Evolutionary conservation across 345 rosid genomes (phyloP).

Genomic region (Syzygium grande): DNA sequence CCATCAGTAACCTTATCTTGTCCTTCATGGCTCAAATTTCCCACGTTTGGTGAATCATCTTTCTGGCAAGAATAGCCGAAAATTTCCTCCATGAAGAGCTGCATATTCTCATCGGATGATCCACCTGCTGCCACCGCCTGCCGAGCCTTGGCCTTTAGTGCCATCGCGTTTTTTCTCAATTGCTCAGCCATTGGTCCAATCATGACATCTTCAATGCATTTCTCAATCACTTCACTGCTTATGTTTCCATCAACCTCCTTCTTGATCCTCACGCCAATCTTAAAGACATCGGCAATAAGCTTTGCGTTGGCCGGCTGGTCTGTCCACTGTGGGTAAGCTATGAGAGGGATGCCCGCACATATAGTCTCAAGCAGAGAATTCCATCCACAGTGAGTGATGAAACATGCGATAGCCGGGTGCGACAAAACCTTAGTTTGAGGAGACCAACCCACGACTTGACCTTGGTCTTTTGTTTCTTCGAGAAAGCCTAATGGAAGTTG

Average conservation of each 20-base stretch:
- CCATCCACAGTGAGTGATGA: conserved; percentile 54
- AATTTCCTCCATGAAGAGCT: conserved; percentile 52
- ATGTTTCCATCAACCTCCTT: conserved; percentile 9
- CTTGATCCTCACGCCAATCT: conserved; percentile 26
- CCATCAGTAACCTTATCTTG: no score
- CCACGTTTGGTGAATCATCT: no score
- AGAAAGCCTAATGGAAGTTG: conserved; percentile 17
- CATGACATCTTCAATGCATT: conserved; percentile 21
- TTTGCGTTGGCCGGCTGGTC: conserved; percentile 51
- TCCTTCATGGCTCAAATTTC: no score
- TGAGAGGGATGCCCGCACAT: conserved; percentile 29
- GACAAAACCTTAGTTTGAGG: conserved; percentile 33
- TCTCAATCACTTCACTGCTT: conserved; percentile 18
- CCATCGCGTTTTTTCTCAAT: conserved; percentile 44
- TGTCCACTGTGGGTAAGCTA: conserved; percentile 37
- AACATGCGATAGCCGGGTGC: conserved; percentile 29
- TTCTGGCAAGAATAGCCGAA: background rate
- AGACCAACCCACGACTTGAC: conserved; percentile 36
- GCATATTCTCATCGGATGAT: conserved; percentile 48
- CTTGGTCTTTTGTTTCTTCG: conserved; percentile 24
- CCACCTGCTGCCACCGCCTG: conserved; percentile 66
- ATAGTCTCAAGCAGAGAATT: conserved; percentile 34
- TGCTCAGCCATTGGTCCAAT: conserved; percentile 31
- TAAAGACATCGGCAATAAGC: conserved; percentile 29
- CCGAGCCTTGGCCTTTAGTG: conserved; percentile 48